phyloP scores from a whole-genome alignment of 257 asterid genomes.

The Linderniella brevidens region DNA sequence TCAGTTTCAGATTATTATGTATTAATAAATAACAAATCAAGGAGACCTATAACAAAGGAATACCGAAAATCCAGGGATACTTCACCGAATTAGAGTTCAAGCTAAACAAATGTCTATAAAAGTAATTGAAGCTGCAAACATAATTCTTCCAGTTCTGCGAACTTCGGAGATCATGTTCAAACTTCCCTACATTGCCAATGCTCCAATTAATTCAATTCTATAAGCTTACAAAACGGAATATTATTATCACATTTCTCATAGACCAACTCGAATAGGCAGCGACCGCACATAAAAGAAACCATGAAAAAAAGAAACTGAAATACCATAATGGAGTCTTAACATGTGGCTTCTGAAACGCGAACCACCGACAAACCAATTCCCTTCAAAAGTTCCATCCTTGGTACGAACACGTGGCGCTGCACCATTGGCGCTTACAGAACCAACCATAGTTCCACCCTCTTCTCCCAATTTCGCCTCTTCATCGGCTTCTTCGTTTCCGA shows the following conservation, averaged over 20 bases:
- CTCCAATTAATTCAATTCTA: no score
- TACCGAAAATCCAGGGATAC: no score
- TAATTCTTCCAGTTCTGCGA: no score
- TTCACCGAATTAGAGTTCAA: no score
- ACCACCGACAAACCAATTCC: conserved; percentile 76
- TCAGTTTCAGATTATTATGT: no score
- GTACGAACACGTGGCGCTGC: conserved; percentile 16
- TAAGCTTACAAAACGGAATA: neutral
- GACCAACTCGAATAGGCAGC: neutral
- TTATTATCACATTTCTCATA: no score
- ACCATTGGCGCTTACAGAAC: conserved; percentile 10
- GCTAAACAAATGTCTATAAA: no score
- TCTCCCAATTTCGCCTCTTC: conserved; percentile 17
- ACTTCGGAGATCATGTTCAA: no score
- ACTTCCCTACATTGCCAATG: no score
- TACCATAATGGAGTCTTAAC: conserved; percentile 93
- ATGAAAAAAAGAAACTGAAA: neutral
- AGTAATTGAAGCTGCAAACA: no score
- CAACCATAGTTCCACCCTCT: conserved; percentile 6
- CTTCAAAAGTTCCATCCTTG: conserved; percentile 42
- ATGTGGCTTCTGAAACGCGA: conserved; percentile 67
- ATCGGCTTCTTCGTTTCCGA: conserved; percentile 1
- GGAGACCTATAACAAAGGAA: no score
- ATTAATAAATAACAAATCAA: no score
- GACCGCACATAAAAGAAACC: neutral